phyloP scores from a whole-genome alignment of 2,329 filamentous ascomycete species.

The Colletotrichum costaricense region DNA sequence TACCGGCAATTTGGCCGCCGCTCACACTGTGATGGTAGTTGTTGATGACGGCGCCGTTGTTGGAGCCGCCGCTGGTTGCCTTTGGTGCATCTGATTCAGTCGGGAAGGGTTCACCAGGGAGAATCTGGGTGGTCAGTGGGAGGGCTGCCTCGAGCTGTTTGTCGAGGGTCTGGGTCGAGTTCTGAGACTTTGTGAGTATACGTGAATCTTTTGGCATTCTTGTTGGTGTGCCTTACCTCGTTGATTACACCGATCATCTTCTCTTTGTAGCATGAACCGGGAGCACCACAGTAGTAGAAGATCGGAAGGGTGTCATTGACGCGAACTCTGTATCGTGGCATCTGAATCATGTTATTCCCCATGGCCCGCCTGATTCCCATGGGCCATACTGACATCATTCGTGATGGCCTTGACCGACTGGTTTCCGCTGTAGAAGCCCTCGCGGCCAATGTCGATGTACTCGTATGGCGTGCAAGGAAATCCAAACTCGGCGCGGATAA shows the following conservation, averaged over 20 bases:
- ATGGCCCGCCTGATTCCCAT: not conserved
- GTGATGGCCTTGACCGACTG: conserved; percentile 57
- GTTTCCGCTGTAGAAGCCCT: conserved; percentile 66
- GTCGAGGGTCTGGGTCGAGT: conserved; percentile 59
- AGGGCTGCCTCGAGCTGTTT: conserved; percentile 59
- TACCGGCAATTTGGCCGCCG: conserved; percentile 68
- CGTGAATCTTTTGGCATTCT: not conserved
- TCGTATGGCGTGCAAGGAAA: conserved; percentile 74
- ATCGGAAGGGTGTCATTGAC: conserved; percentile 73
- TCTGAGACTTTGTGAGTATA: conserved; percentile 44
- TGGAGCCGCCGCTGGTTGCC: conserved; percentile 27
- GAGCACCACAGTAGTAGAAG: conserved; percentile 78
- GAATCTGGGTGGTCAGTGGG: conserved; percentile 62
- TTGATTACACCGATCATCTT: conserved; percentile 85
- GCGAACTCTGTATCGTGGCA: conserved; percentile 52
- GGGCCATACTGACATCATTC: conserved; percentile 51
- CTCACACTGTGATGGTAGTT: conserved; percentile 37
- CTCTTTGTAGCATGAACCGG: conserved; percentile 71
- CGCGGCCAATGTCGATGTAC: conserved; percentile 56
- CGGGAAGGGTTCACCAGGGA: conserved; percentile 67
- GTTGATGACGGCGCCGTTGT: conserved; percentile 26
- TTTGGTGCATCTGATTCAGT: conserved; percentile 51
- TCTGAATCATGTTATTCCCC: conserved; percentile 52
- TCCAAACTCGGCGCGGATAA: conserved; percentile 69
- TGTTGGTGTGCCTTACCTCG: conserved; percentile 56